Conservation (phyloP, 2,329 filamentous ascomycete species). For the Lizonia empirigonia region DNA sequence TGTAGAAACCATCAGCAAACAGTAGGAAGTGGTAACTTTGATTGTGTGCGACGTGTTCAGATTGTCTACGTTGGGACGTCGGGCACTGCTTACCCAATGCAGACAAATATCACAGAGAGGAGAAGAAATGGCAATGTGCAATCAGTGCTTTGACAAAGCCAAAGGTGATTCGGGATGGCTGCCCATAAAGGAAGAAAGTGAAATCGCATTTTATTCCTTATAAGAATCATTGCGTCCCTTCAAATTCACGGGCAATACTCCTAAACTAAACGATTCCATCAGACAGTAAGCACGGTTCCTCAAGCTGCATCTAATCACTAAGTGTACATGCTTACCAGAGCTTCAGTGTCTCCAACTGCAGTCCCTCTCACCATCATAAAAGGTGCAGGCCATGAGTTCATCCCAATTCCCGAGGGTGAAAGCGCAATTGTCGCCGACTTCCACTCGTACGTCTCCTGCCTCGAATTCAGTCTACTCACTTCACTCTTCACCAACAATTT, state of each 20-base stretch:
- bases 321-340: neutral
- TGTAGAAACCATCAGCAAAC: too few species aligned
- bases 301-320: neutral
- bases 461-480: too few species aligned
- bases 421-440: constrained; percentile 35
- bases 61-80: constrained; percentile 22
- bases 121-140: constrained; percentile 3
- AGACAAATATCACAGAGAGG: constrained; percentile 26
- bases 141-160: constrained; percentile 10
- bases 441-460: constrained; percentile 27
- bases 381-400: constrained; percentile 33
- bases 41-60: too few species aligned
- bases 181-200: neutral
- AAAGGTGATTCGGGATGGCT: neutral
- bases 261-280: neutral
- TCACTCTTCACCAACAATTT: neutral
- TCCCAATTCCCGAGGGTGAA: constrained; percentile 32
- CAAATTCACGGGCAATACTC: neutral
- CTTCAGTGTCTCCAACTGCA: constrained; percentile 22
- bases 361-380: constrained; percentile 36
- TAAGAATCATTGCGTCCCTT: neutral
- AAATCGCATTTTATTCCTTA: neutral
- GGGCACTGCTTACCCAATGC: constrained; percentile 26
- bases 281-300: neutral
- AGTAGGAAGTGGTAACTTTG: too few species aligned